Percentiles rank a stretch among this genome's conserved stretches.
Conservation (phyloP, 805 yeast species). For the Metschnikowia vanudenii region DNA sequence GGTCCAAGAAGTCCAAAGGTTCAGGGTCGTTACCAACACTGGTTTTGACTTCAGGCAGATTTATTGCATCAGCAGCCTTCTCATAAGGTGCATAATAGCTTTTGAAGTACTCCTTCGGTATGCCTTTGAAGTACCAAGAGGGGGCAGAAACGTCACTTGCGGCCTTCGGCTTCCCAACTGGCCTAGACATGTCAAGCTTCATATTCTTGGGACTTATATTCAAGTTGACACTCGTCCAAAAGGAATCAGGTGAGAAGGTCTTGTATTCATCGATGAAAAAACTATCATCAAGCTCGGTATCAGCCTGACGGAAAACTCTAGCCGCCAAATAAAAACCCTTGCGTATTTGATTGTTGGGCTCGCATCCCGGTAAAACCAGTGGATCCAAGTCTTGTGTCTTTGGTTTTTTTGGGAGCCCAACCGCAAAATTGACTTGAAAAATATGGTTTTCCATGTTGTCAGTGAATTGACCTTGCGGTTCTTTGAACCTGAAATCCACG, state of each 20-base stretch:
- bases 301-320: no score
- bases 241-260: no score
- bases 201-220: neutral
- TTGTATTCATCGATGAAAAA: constrained; percentile 1
- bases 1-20: neutral
- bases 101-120: constrained; percentile 1
- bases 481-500: constrained; percentile 1
- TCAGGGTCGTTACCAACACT: neutral
- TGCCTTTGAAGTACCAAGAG: neutral
- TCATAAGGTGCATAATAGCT: neutral
- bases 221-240: no score
- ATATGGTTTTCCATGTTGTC: neutral
- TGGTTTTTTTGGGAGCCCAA: neutral
- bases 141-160: neutral
- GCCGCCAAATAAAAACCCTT: neutral
- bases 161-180: no score
- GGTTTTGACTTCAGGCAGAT: neutral
- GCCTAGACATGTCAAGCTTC: no score
- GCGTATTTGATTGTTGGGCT: neutral
- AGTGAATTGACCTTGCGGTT: constrained; percentile 4
- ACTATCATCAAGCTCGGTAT: neutral
- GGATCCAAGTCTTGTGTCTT: neutral
- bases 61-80: neutral
- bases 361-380: constrained; percentile 1
- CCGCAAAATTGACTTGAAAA: neutral